These are phyloP conservation scores for Protomyces inouyei DNA, from an alignment of 1,139 yeast species.

Conservation along the genomic window DNA sequence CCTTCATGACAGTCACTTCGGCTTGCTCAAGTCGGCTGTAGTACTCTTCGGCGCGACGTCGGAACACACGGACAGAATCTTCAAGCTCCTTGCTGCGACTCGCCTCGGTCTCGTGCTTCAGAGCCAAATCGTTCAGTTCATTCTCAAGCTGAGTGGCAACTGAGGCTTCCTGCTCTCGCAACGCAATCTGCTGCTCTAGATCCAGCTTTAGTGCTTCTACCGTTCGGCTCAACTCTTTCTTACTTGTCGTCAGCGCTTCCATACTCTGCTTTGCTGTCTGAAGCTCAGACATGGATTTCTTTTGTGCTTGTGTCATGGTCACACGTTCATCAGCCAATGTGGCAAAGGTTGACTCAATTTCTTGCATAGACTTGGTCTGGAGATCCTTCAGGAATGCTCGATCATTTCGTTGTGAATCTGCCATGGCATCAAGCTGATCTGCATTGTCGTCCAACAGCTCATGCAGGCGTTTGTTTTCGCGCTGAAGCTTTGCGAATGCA, in stretches of 20 bases:
- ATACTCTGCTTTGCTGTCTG: constrained; percentile 15
- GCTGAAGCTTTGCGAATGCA: constrained; percentile 3
- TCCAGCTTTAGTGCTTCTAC: constrained; percentile 2
- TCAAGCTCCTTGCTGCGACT: constrained; percentile 52
- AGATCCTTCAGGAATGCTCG: constrained; percentile 19
- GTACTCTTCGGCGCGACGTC: constrained; percentile 69
- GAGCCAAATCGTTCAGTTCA: constrained; percentile 37
- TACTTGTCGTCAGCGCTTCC: neutral
- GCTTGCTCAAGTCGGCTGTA: constrained; percentile 70
- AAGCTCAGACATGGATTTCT: constrained; percentile 14
- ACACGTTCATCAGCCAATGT: constrained; percentile 23
- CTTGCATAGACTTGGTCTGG: constrained; percentile 26
- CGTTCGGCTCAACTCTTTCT: constrained; percentile 2
- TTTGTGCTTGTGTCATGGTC: constrained; percentile 21
- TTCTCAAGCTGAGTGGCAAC: constrained; percentile 11
- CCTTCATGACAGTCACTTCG: constrained; percentile 63
- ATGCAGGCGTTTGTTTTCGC: constrained; percentile 28
- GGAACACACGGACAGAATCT: constrained; percentile 58
- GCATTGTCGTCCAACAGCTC: constrained; percentile 29
- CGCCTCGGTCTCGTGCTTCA: constrained; percentile 52
- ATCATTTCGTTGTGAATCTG: constrained; percentile 18
- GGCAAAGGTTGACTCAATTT: constrained; percentile 24
- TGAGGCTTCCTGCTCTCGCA: constrained; percentile 1
- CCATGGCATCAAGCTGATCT: constrained; percentile 27
- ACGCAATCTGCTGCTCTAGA: constrained; percentile 5